Conservation (phyloP, 805 yeast genomes). For the Sugiyamaella smithiae region DNA sequence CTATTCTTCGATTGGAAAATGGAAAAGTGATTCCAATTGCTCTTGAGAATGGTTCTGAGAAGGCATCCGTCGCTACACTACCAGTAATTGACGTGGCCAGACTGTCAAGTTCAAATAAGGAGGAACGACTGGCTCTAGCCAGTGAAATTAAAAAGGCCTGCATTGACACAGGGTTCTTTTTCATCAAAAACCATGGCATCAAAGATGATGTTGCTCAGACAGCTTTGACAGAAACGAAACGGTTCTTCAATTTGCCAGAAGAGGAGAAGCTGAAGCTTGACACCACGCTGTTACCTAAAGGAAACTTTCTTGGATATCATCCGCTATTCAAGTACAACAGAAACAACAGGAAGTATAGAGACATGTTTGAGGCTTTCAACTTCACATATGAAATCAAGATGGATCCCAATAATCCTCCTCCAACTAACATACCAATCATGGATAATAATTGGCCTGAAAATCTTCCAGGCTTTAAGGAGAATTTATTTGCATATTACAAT, state of each 20-base stretch:
- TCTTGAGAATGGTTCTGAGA: not conserved
- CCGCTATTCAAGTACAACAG: not conserved
- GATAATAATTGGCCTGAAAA: not conserved
- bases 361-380: not conserved
- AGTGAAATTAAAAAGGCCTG: not conserved
- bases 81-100: not conserved
- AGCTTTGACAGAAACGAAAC: not conserved
- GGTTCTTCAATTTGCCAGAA: not conserved
- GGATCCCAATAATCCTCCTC: not conserved
- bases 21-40: not conserved
- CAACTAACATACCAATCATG: not conserved
- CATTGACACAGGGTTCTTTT: conserved; percentile 18
- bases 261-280: not conserved
- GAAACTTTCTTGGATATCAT: not conserved
- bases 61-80: not conserved
- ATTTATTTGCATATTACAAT: not conserved
- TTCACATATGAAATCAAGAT: not conserved
- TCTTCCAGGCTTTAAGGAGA: not conserved
- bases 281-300: not conserved
- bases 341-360: not conserved
- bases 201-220: not conserved
- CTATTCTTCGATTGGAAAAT: not conserved
- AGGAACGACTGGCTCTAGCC: not conserved
- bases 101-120: not conserved
- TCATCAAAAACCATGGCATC: not conserved